Conservation (phyloP, 352 stramenopile genomes). For the Globisporangium yorkense region DNA sequence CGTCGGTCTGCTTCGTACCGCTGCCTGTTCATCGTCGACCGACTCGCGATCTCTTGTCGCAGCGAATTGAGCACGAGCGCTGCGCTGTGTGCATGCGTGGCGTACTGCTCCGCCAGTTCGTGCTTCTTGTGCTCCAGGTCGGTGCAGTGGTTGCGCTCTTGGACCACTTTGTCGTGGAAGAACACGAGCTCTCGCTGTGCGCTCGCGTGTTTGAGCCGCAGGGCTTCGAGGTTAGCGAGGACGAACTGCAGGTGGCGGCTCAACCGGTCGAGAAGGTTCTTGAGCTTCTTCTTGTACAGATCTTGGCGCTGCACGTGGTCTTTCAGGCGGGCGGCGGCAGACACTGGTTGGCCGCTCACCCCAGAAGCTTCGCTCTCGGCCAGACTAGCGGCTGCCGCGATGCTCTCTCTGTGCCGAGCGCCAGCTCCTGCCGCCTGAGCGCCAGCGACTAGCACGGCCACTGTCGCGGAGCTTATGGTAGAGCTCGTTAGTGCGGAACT, state of each 20-base stretch:
- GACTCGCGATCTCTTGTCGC: slow-evolving; percentile 38
- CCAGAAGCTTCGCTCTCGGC: not conserved
- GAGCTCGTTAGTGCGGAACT: not conserved
- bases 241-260: slow-evolving; percentile 28
- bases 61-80: slow-evolving; percentile 38
- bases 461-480: not conserved
- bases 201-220: slow-evolving; percentile 19
- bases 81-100: slow-evolving; percentile 22
- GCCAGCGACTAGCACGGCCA: slow-evolving; percentile 3
- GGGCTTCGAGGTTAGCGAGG: slow-evolving; percentile 28
- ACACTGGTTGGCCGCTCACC: not conserved
- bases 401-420: slow-evolving; percentile 7
- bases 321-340: slow-evolving; percentile 19
- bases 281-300: slow-evolving; percentile 52
- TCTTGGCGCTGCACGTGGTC: slow-evolving; percentile 39
- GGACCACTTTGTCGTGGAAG: slow-evolving; percentile 28
- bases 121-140: slow-evolving; percentile 21
- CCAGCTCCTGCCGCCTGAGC: slow-evolving; percentile 2
- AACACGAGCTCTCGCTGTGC: slow-evolving; percentile 23
- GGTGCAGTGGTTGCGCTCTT: slow-evolving; percentile 30
- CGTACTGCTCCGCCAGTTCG: slow-evolving; percentile 19
- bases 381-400: not conserved
- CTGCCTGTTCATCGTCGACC: slow-evolving; percentile 29
- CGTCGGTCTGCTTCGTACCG: slow-evolving; percentile 38
- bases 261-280: slow-evolving; percentile 38